Evolutionary conservation across 2,329 filamentous ascomycete species (phyloP).

Genomic region (Verticillium zaregamsianum): DNA sequence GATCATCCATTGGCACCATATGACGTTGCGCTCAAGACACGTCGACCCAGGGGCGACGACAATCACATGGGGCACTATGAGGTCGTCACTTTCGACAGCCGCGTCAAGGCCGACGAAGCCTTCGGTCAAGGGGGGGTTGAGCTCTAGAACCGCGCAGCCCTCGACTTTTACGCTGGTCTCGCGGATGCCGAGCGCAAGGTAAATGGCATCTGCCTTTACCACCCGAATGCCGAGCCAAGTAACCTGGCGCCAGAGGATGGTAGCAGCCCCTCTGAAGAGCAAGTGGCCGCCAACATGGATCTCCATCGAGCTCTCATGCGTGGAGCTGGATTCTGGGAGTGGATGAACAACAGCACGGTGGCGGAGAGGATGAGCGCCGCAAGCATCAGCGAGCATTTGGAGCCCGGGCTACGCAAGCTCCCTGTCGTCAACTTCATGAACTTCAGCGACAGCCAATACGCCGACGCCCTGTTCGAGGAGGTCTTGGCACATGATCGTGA

Average conservation of each 20-base stretch:
- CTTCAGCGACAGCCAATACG: neutral
- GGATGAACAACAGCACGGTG: neutral
- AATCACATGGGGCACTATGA: neutral
- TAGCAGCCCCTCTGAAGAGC: no score
- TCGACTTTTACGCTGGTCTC: neutral
- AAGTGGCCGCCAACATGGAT: neutral
- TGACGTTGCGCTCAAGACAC: neutral
- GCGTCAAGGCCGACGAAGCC: neutral
- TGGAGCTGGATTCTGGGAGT: neutral
- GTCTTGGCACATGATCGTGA: neutral
- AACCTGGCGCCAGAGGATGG: neutral
- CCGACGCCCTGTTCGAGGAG: neutral
- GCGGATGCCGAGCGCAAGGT: neutral
- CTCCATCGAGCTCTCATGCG: constrained; percentile 2
- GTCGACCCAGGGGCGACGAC: neutral
- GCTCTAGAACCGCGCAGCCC: constrained; percentile 2
- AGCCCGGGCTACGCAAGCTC: neutral
- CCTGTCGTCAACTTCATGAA: neutral
- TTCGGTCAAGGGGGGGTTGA: neutral
- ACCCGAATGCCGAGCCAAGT: neutral
- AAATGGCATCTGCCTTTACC: neutral
- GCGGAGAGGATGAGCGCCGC: no score
- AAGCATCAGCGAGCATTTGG: no score
- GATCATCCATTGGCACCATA: neutral
- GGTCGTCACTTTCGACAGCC: neutral